Evolutionary conservation across 2,329 filamentous ascomycete species (phyloP), one percentile per base, ranked within the genome.

Genomic region (Ascochyta pisi): DNA sequence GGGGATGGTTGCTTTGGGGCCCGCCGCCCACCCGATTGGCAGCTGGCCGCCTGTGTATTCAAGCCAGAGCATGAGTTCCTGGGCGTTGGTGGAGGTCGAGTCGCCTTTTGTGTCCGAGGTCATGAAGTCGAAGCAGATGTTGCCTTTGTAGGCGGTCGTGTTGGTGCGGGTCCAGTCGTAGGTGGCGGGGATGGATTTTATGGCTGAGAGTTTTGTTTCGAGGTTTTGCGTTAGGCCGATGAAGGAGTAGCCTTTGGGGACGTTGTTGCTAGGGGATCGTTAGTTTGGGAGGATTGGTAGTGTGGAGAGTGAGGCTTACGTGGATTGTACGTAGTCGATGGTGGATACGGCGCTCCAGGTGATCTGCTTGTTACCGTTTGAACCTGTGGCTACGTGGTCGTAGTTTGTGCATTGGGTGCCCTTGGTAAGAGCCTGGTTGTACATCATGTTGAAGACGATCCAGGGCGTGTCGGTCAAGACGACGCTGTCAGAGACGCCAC

Each of bases 371-470:
- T 67, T 67, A 6, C 76, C 75, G n/a, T 62, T 63, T 13, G 59
- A 43, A 13, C 58, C 56, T 2, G 67, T 73, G 0, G 67, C 63
- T 12, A 73, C 67, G 31, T 67, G 63, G 16, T 72, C 69, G 60
- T 76, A 80, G 41, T 69, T 69, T 1, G 77, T 79, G 66, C 78
- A 80, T 35, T 73, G 73, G 15, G 70, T 75, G 7, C 78, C 78
- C 7, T 68, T 67, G 35, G 77, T 78, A 43, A 69, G 59, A 27
- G 71, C 65, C 45, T 75, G 72, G 60, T 77, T 77, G 68, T 80
- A 80, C 52, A 77, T 76, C 77, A 80, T 80, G 60, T 77, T 78
- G 63, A 72, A 79, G 15, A 80, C 76, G 38, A 80, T 79, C 77
- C 77, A 79, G 8, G 76, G 76, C 0, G 77, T 78, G 45, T 71